Evolutionary conservation across 2,329 filamentous ascomycete genomes (phyloP).

Genomic region (Clonostachys byssicola): DNA sequence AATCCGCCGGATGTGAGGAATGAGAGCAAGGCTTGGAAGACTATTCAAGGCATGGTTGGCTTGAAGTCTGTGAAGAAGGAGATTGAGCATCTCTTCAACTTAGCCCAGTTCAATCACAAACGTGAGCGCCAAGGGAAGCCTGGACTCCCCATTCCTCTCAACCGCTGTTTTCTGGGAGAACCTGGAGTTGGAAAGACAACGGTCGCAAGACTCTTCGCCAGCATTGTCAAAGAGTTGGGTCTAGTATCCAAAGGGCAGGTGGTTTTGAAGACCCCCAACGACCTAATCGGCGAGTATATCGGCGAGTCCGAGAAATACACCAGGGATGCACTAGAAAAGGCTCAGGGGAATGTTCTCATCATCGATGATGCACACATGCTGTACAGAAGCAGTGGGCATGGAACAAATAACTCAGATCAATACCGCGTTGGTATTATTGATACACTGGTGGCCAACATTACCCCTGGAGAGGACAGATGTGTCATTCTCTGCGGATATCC

Average conservation of each 20-base stretch:
- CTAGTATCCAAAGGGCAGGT: conserved; percentile 55
- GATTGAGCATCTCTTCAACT: not conserved
- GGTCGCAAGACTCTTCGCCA: conserved; percentile 58
- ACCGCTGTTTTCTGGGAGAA: conserved; percentile 54
- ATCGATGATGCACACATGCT: conserved; percentile 58
- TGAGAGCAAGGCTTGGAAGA: not conserved
- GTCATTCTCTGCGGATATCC: conserved; percentile 66
- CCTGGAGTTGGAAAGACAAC: conserved; percentile 64
- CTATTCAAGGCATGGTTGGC: not conserved
- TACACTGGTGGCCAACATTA: not conserved
- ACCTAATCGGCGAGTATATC: conserved; percentile 51
- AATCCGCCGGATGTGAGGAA: not conserved
- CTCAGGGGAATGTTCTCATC: conserved; percentile 56
- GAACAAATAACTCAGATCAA: not conserved
- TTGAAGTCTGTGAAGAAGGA: not conserved
- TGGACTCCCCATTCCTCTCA: conserved; percentile 26
- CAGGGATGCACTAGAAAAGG: conserved; percentile 48
- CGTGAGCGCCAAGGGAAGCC: not conserved
- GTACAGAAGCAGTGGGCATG: conserved; percentile 9
- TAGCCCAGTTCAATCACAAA: not conserved
- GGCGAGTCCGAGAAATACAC: conserved; percentile 55
- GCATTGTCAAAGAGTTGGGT: conserved; percentile 54
- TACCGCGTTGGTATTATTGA: not conserved
- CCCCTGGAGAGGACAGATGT: conserved; percentile 27
- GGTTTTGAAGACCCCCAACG: conserved; percentile 52